Percentiles rank a stretch among this genome's conserved stretches.
These are phyloP conservation scores for Solanum sejunctum DNA, from an alignment of 257 asterid genomes.

Conservation along the genomic window DNA sequence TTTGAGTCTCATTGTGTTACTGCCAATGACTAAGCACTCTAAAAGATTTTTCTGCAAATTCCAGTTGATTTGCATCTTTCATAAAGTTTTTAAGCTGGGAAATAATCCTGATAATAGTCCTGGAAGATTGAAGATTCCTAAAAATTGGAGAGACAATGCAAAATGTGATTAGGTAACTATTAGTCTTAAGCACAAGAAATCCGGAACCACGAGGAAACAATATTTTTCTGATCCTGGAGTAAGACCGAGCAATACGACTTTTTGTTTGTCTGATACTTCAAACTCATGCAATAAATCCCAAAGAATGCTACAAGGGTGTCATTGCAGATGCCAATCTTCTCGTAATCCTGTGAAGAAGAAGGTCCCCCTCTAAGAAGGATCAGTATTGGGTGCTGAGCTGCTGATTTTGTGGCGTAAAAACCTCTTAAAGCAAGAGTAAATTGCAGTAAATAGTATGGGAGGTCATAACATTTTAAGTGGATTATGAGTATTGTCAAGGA, in stretches of 20 bases:
- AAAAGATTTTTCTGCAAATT: background rate
- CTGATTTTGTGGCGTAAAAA: background rate
- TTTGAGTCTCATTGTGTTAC: background rate
- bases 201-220: background rate
- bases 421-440: background rate
- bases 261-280: background rate
- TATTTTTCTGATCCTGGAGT: background rate
- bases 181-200: background rate
- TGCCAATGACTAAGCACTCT: background rate
- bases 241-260: background rate
- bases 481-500: background rate
- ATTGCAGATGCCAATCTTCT: background rate
- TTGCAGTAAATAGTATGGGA: background rate
- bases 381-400: background rate
- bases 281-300: background rate
- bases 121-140: background rate
- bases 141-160: background rate
- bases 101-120: background rate
- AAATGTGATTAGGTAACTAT: background rate
- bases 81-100: background rate
- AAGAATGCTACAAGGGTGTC: background rate
- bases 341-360: background rate
- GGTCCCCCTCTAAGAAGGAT: background rate
- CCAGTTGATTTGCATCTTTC: background rate
- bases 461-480: background rate